Evolutionary conservation across 345 rosid species (phyloP).

Genomic region (Syzygium grande): DNA sequence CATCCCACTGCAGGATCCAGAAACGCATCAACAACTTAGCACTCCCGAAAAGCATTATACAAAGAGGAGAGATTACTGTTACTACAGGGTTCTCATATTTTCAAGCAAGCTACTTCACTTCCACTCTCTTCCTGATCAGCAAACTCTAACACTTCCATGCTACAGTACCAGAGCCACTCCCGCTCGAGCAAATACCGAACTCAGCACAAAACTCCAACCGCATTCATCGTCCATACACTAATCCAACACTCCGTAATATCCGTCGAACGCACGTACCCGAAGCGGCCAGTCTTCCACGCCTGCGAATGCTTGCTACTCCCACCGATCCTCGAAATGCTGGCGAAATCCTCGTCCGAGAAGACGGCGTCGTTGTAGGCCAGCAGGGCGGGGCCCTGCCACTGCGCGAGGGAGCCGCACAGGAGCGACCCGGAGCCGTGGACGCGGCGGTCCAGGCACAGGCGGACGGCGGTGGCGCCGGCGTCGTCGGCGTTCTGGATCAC

Average conservation of each 20-base stretch:
- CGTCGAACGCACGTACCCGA: conserved; percentile 38
- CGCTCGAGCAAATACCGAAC: not conserved
- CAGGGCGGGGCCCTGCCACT: conserved; percentile 88
- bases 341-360: conserved; percentile 87
- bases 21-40: not conserved
- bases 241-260: not conserved
- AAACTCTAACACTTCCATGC: not conserved
- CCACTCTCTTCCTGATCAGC: not conserved
- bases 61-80: not conserved
- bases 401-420: conserved; percentile 49
- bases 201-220: not conserved
- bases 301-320: conserved; percentile 78
- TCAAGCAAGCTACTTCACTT: not conserved
- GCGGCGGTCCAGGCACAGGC: conserved; percentile 88
- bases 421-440: conserved; percentile 44
- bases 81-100: not conserved
- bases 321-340: conserved; percentile 80
- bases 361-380: conserved; percentile 80
- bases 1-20: not conserved
- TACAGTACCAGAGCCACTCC: not conserved
- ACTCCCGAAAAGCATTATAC: not conserved
- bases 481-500: conserved; percentile 95
- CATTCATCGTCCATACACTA: not conserved
- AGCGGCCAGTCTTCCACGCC: conserved; percentile 88
- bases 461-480: conserved; percentile 79